phyloP scores from a whole-genome alignment of 2,329 filamentous ascomycete species.

The Arthrobotrys sphaeroides region DNA sequence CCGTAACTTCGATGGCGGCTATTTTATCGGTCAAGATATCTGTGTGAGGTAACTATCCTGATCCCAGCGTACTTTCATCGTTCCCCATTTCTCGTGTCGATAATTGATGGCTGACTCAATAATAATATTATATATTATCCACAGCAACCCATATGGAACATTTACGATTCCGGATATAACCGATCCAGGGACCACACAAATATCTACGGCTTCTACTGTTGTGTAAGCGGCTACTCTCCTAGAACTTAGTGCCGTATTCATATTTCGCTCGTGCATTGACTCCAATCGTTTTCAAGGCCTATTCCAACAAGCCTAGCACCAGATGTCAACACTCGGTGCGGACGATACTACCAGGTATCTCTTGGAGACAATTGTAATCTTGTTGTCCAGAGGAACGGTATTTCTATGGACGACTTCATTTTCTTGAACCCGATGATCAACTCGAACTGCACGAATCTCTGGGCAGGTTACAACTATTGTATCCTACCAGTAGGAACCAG shows the following conservation, averaged over 20 bases:
- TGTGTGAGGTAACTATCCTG: constrained; percentile 52
- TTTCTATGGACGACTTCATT: constrained; percentile 38
- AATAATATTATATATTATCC: no score
- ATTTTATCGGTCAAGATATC: constrained; percentile 53
- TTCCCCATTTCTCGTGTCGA: not conserved
- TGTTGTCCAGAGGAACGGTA: constrained; percentile 58
- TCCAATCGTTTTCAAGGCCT: constrained; percentile 39
- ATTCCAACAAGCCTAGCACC: constrained; percentile 57
- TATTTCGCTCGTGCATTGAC: constrained; percentile 8
- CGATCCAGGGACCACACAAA: constrained; percentile 31
- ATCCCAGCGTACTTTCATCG: not conserved
- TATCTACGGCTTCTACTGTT: constrained; percentile 40
- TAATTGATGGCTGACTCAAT: constrained; percentile 6
- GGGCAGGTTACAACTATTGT: constrained; percentile 59
- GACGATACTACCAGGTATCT: constrained; percentile 58
- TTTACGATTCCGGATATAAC: constrained; percentile 35
- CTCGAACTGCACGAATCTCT: constrained; percentile 39
- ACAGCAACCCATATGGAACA: constrained; percentile 32
- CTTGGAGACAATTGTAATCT: constrained; percentile 61
- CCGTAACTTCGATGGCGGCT: constrained; percentile 54
- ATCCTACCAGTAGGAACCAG: constrained; percentile 59
- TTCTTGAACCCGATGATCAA: constrained; percentile 43
- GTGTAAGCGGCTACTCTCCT: constrained; percentile 12
- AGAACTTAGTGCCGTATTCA: not conserved
- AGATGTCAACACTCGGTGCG: constrained; percentile 57